Evolutionary conservation across 2,329 filamentous ascomycete species (phyloP).

Genomic region (Fusarium hainanense): DNA sequence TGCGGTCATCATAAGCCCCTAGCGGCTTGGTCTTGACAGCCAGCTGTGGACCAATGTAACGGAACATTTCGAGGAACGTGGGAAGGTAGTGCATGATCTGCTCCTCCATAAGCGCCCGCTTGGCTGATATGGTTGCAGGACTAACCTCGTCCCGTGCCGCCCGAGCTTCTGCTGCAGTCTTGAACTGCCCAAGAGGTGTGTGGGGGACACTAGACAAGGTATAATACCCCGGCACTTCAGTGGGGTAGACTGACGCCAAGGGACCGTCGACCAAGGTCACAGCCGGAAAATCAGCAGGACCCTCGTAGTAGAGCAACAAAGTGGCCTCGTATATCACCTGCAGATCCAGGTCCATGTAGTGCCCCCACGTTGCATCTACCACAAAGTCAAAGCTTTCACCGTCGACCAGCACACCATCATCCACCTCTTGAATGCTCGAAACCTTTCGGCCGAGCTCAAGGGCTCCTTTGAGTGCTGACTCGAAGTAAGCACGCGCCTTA

Average conservation of each 20-base stretch:
- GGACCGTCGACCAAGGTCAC: constrained; percentile 9
- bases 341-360: background rate
- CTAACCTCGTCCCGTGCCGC: constrained; percentile 3
- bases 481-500: background rate
- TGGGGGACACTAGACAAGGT: constrained; percentile 16
- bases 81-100: background rate
- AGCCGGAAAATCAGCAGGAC: background rate
- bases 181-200: constrained; percentile 8
- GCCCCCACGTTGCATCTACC: constrained; percentile 4
- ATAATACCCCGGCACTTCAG: background rate
- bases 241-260: constrained; percentile 1
- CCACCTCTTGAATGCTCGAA: background rate
- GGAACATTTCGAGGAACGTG: too few relatives aligned
- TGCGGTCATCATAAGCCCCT: too few relatives aligned
- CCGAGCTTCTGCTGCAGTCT: constrained; percentile 1
- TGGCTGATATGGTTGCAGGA: background rate
- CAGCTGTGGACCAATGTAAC: too few relatives aligned
- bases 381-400: background rate
- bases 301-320: constrained; percentile 8
- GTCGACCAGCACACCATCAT: background rate
- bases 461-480: too few relatives aligned
- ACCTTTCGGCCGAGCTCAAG: too few relatives aligned
- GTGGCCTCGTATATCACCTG: constrained; percentile 2
- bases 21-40: too few relatives aligned
- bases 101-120: constrained; percentile 3